These are phyloP conservation scores for Penicillium herquei DNA, from an alignment of 495 filamentous ascomycete species.

Conservation along the genomic window DNA sequence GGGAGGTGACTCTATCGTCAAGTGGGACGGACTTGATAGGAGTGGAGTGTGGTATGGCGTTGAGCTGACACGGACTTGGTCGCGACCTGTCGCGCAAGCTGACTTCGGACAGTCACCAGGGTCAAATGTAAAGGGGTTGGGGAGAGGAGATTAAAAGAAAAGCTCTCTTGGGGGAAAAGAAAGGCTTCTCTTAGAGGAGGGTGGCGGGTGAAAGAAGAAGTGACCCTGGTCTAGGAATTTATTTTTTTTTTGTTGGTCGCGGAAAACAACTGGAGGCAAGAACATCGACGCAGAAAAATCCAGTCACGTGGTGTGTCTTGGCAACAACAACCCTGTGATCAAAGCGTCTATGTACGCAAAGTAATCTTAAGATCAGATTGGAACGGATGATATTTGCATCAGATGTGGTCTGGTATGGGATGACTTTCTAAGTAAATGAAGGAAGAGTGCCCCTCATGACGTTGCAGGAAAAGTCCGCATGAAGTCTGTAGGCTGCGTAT, in stretches of 20 bases:
- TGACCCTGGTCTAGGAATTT: slow-evolving; percentile 9
- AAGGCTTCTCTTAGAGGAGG: neutral
- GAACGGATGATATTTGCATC: too few species aligned
- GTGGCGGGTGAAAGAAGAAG: neutral
- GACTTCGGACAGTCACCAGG: slow-evolving; percentile 1
- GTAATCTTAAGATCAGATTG: too few species aligned
- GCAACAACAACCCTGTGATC: neutral
- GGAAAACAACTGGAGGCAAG: slow-evolving; percentile 13
- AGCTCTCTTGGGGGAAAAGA: too few species aligned
- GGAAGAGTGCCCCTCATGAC: neutral
- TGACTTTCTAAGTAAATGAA: too few species aligned
- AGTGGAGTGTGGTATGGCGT: neutral
- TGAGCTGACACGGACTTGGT: slow-evolving; percentile 19
- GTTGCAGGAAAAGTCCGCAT: neutral
- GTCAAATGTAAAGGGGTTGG: neutral
- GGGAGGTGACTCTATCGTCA: neutral
- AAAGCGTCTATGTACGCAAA: too few species aligned
- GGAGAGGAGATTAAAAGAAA: too few species aligned
- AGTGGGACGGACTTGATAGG: slow-evolving; percentile 1
- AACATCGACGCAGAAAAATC: slow-evolving; percentile 13
- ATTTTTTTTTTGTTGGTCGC: slow-evolving; percentile 11
- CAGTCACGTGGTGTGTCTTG: slow-evolving; percentile 16
- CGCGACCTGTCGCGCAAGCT: slow-evolving; percentile 20
- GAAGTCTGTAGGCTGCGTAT: neutral
- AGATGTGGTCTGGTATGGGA: too few species aligned